These are phyloP conservation scores for Cladophialophora yegresii DNA, from an alignment of 2,329 filamentous ascomycete species.

Conservation along the genomic window DNA sequence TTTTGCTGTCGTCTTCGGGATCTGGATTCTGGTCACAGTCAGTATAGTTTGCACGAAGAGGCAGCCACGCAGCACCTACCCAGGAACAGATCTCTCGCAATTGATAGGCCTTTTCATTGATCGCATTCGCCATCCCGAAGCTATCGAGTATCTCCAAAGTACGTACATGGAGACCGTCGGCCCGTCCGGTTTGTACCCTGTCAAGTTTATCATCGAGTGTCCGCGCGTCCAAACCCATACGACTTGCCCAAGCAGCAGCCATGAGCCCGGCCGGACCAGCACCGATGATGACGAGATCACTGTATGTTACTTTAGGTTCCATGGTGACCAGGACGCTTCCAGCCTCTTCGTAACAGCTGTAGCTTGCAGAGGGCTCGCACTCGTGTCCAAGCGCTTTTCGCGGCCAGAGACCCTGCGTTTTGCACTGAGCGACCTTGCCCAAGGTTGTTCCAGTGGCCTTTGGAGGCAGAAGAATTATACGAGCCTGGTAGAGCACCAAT, in stretches of 20 bases:
- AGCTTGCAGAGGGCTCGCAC: neutral
- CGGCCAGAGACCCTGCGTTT: neutral
- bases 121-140: conserved; percentile 66
- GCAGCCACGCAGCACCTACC: conserved; percentile 2
- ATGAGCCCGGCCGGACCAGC: conserved; percentile 53
- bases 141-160: conserved; percentile 72
- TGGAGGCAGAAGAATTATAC: neutral
- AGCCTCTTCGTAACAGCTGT: neutral
- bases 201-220: conserved; percentile 51
- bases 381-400: neutral
- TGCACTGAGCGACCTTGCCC: too few species aligned
- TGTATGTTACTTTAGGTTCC: conserved; percentile 33
- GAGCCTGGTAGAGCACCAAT: neutral
- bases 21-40: conserved; percentile 56
- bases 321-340: neutral
- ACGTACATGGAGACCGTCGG: conserved; percentile 63
- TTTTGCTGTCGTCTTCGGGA: conserved; percentile 48
- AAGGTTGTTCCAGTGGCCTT: neutral
- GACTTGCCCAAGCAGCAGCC: conserved; percentile 53
- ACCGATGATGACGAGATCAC: conserved; percentile 54
- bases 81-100: conserved; percentile 65
- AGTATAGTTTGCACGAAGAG: neutral
- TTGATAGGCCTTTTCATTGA: conserved; percentile 67
- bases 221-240: conserved; percentile 51
- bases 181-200: conserved; percentile 45